phyloP scores from a whole-genome alignment of 495 filamentous ascomycete species.

The Parmelia sp. region DNA sequence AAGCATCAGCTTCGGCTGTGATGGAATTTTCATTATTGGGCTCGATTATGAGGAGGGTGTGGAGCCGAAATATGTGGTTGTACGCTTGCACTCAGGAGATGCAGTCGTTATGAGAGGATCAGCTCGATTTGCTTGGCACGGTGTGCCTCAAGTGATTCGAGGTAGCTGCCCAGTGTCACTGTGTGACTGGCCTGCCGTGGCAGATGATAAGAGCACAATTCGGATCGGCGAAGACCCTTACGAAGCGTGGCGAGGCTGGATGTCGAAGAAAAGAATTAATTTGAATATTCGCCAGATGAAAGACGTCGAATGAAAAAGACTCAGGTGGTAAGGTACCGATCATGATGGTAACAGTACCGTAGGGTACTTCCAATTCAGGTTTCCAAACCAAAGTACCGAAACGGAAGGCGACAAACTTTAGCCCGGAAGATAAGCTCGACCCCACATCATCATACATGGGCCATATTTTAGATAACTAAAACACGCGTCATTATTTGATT shows the following conservation, averaged over 20 bases:
- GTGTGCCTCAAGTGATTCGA: constrained; percentile 73
- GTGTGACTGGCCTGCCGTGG: constrained; percentile 62
- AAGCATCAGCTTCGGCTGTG: constrained; percentile 82
- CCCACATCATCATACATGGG: too few relatives aligned
- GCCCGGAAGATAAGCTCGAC: constrained; percentile 17
- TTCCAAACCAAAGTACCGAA: not conserved
- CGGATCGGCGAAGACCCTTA: constrained; percentile 36
- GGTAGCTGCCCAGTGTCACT: constrained; percentile 71
- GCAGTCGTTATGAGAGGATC: constrained; percentile 74
- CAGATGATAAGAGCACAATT: constrained; percentile 12
- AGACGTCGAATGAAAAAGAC: constrained; percentile 40
- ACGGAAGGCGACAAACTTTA: constrained; percentile 11
- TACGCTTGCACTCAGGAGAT: constrained; percentile 72
- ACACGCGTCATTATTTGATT: constrained; percentile 10
- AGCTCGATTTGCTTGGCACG: constrained; percentile 87
- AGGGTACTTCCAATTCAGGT: too few relatives aligned
- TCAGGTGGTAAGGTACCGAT: too few relatives aligned
- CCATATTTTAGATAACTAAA: too few relatives aligned
- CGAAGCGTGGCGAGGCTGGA: constrained; percentile 73
- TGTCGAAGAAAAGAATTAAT: constrained; percentile 78
- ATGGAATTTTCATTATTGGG: constrained; percentile 72
- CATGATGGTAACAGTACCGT: not conserved
- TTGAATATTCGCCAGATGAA: constrained; percentile 89
- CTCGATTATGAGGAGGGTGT: constrained; percentile 39
- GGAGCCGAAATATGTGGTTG: constrained; percentile 40